Base-by-base conservation (phyloP, 306 rosid species). In the Carpinus viminea region DNA sequence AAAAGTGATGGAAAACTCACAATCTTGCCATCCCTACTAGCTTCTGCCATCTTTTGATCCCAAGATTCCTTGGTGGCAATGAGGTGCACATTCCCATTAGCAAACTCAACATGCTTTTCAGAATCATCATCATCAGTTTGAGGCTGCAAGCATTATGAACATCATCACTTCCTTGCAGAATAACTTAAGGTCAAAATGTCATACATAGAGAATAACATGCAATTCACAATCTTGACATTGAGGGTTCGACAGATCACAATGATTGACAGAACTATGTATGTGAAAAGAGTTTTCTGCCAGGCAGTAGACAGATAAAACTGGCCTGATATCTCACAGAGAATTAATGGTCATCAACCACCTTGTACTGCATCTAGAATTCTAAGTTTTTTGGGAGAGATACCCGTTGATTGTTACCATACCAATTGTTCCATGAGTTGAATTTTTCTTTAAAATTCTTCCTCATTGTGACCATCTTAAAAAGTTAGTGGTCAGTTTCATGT, bases 11-110 rank as follows among this genome's bases (percentile, higher is more conserved):
- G 47, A 36, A 75, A 81, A 83, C 98, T 88, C 89, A 95, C 99
- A 73, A 88, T 82, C 84, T 85, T 91, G 68, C 91, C 98, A 69
- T 84, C 94, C 86, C 76, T 91, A 76, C 68, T 86, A 74, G 99
- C 98, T 90, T 95, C 98, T 85, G 82, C 96, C 90, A 95, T 10
- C 87, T 90, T 90, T 82, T 86, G 90, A 26, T 93, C 96, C 99
- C 99, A 95, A 61, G 83, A 52, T 85, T 95, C 99, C 78, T 73
- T 73, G 77, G 93, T 87, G 80, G 89, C 87, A 83, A 95, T 87
- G 79, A 93, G 88, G 79, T 81, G 79, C 81, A 95, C 96, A 66
- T 93, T 95, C 28, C 91, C 98, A 26, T 85, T 70, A 57, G 91
- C 83, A 82, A 90, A 91, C 73, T 91, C 94, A 76, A 79, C 85